Base-by-base conservation (phyloP, 495 filamentous ascomycete species). In the Xylaria acuta region DNA sequence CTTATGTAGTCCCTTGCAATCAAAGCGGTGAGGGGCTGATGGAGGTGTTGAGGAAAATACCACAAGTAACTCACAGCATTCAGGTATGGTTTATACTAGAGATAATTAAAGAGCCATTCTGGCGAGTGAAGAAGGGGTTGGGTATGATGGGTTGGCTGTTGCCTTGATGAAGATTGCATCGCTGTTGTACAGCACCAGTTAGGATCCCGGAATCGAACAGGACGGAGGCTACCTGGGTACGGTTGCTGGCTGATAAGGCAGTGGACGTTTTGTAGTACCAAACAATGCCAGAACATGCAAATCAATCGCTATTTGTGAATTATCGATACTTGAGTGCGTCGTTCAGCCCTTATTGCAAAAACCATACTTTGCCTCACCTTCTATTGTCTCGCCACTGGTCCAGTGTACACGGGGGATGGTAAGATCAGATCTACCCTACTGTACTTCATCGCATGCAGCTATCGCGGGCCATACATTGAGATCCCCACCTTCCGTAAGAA, bases 401-500 rank as follows among this genome's bases (percentile, higher is more conserved):
- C 5, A n/a, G 43, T 43, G 43, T 47, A 47, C 18, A 3, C 18
- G n/a, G 1, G 12, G 22, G n/a, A 53, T 6, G n/a, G 41, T 18
- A 45, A 45, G 49, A n/a, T 53, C 47, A 54, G 51, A 25, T 54
- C 22, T 53, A 53, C 8, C 30, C 25, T 53, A 27, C 22, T 27
- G 47, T 27, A 53, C 22, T 5, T 51, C 18, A 25, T 53, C 7
- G n/a, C 64, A 22, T 40, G 47, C 47, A 40, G 45, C 43, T 18
- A 22, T 53, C n/a, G 49, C 34, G 34, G 30, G 22, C 49, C 65
- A 67, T 51, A 59, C 58, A 70, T n/a, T 11, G 14, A 25, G 30
- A 22, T 49, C 53, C 32, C 68, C 68, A 70, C 67, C 40, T 70
- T 70, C 68, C 68, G 12, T 34, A 70, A 63, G 68, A 53, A 45